These are phyloP conservation scores for Trichosporon coremiiforme DNA, from an alignment of 1,284 basidiomycete species.

Conservation along the genomic window DNA sequence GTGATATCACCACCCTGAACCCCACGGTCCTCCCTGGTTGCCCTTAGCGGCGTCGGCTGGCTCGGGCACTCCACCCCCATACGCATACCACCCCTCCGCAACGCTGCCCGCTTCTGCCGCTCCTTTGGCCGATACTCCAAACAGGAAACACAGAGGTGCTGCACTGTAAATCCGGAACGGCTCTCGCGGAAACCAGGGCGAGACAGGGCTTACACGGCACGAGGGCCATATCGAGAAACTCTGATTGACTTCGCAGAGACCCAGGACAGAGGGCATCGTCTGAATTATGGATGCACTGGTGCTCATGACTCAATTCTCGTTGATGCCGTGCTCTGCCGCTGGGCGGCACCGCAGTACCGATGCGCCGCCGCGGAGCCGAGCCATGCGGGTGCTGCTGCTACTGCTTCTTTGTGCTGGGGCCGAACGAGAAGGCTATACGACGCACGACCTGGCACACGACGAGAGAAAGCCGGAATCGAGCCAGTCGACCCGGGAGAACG, in stretches of 20 bases:
- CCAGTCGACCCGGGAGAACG: background rate
- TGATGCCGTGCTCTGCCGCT: background rate
- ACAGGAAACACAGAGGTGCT: background rate
- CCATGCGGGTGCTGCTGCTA: background rate
- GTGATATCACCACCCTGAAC: constrained; percentile 2
- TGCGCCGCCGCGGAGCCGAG: background rate
- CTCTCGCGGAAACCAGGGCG: constrained; percentile 1
- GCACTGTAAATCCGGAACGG: constrained; percentile 3
- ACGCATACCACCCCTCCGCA: background rate
- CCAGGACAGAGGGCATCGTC: background rate
- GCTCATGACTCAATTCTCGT: background rate
- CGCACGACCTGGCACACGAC: background rate
- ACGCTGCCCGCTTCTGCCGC: background rate
- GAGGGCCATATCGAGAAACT: background rate
- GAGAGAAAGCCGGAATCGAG: constrained; percentile 1
- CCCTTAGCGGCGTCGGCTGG: constrained; percentile 4
- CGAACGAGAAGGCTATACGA: background rate
- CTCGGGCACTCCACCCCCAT: constrained; percentile 1
- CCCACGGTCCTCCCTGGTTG: background rate
- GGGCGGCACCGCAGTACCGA: background rate
- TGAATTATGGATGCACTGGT: background rate
- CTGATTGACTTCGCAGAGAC: background rate
- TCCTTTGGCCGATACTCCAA: background rate
- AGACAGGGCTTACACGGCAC: background rate
- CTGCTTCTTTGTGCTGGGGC: background rate